Percentiles rank a stretch among this genome's conserved stretches.
These are phyloP conservation scores for Hirschfeldia incana DNA, from an alignment of 345 rosid genomes.

Conservation along the genomic window DNA sequence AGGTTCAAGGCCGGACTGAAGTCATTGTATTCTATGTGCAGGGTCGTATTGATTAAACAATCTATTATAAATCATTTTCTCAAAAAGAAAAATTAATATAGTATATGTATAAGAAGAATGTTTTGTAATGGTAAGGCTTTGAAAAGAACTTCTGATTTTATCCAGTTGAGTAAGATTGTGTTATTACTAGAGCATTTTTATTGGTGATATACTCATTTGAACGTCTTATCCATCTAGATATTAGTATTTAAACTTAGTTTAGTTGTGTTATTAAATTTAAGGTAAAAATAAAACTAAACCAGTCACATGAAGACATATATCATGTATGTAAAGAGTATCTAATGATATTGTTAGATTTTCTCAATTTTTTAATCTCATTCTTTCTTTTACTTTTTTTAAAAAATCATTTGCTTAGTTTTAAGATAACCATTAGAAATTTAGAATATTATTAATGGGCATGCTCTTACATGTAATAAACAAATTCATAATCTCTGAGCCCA, in stretches of 20 bases:
- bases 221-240: neutral
- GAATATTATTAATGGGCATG: too few relatives aligned
- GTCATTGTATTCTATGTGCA: neutral
- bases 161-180: constrained; percentile 4
- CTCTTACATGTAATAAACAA: too few relatives aligned
- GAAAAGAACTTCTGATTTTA: neutral
- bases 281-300: neutral
- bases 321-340: neutral
- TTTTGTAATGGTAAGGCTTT: neutral
- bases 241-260: neutral
- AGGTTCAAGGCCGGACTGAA: neutral
- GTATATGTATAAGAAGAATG: neutral
- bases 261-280: neutral
- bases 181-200: neutral
- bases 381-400: neutral
- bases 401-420: neutral
- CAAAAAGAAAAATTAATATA: neutral
- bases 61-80: neutral
- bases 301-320: too few relatives aligned
- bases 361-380: neutral
- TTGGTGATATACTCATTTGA: neutral
- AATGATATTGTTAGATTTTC: neutral
- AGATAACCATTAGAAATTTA: too few relatives aligned
- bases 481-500: too few relatives aligned
- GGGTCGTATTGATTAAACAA: neutral